Conservation (phyloP, 805 yeast species). For the Yamadazyma laniorum region DNA sequence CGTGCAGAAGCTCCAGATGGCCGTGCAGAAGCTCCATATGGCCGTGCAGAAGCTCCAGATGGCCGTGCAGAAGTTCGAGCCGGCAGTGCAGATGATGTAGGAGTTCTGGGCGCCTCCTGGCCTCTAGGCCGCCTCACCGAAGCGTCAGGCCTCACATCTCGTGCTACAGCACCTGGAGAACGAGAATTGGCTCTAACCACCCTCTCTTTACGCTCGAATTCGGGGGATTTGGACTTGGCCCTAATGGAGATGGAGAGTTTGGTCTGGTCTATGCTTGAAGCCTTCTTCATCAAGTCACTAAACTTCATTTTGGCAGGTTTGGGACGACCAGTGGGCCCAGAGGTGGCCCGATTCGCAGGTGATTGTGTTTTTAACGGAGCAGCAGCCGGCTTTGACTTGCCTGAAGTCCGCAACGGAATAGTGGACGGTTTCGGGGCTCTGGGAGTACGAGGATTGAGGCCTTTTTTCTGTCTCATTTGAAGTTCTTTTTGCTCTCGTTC, state of each 20-base stretch:
- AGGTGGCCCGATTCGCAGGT: conserved; percentile 6
- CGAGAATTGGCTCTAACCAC: not conserved
- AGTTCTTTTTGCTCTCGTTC: conserved; percentile 48
- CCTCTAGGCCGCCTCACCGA: too few relatives aligned
- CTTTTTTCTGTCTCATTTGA: conserved; percentile 33
- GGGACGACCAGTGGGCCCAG: conserved; percentile 5
- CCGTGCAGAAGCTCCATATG: not conserved
- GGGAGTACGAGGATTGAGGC: conserved; percentile 26
- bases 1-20: not conserved
- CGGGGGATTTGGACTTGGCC: conserved; percentile 36
- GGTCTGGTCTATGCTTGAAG: conserved; percentile 53
- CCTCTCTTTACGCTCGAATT: not conserved
- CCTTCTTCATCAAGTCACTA: conserved; percentile 67
- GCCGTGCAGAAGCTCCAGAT: not conserved
- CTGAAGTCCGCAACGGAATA: conserved; percentile 1
- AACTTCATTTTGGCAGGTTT: conserved; percentile 44
- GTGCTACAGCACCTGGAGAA: not conserved
- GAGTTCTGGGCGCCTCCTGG: not conserved
- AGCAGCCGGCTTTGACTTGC: not conserved
- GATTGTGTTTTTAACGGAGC: not conserved
- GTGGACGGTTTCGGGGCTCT: not conserved
- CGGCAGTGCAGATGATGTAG: not conserved
- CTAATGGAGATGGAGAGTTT: conserved; percentile 37
- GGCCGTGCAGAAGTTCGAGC: not conserved
- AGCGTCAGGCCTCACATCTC: not conserved